Evolutionary conservation across 345 rosid genomes (phyloP).

Genomic region (Gossypium raimondii): DNA sequence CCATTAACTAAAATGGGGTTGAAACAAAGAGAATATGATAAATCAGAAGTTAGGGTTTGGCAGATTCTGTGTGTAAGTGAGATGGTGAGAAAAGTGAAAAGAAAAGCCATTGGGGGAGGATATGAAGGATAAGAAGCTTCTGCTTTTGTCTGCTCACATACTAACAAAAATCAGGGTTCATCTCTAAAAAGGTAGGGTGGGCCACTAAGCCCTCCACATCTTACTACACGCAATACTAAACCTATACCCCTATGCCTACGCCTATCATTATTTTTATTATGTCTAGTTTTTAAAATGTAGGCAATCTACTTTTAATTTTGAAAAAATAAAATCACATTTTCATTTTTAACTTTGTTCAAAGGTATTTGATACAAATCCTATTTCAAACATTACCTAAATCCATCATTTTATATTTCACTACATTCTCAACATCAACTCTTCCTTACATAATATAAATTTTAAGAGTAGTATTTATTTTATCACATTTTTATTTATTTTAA

Average conservation of each 20-base stretch:
- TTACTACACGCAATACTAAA: conserved; percentile 36
- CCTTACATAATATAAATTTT: too few species aligned
- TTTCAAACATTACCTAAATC: too few species aligned
- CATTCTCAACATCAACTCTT: too few species aligned
- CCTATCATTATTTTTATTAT: background rate
- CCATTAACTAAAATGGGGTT: background rate
- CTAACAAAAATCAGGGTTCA: conserved; percentile 33
- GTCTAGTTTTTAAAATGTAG: background rate
- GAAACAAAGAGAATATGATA: background rate
- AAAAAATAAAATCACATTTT: too few species aligned
- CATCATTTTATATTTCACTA: too few species aligned
- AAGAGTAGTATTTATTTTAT: too few species aligned
- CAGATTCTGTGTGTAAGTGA: conserved; percentile 36
- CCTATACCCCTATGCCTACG: background rate
- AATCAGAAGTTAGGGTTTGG: conserved; percentile 32
- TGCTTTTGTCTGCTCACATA: conserved; percentile 50
- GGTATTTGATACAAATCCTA: too few species aligned
- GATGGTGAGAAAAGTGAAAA: background rate
- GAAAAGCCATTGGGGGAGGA: background rate
- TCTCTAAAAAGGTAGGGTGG: conserved; percentile 27
- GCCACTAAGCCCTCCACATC: conserved; percentile 34
- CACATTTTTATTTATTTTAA: too few species aligned
- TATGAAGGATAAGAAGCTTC: conserved; percentile 45
- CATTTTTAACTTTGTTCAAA: too few species aligned
- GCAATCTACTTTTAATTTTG: background rate